Conservation (phyloP, 805 yeast genomes). For the Kuraishia cidri region DNA sequence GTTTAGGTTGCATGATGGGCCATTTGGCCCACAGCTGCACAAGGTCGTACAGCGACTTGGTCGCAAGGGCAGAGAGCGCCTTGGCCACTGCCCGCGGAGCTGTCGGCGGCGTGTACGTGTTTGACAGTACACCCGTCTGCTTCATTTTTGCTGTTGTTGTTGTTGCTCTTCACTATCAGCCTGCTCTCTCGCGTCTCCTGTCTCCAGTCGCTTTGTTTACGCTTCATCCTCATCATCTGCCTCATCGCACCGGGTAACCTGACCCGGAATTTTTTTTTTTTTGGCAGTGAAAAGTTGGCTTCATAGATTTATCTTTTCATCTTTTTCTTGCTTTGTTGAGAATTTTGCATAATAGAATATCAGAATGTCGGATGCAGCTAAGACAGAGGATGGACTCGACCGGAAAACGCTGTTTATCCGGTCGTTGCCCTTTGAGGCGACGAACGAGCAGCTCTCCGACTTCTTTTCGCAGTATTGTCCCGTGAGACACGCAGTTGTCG, state of each 20-base stretch:
- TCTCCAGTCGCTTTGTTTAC: too few relatives aligned
- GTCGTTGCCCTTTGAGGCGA: slow-evolving; percentile 71
- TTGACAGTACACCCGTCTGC: slow-evolving; percentile 21
- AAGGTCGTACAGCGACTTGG: slow-evolving; percentile 19
- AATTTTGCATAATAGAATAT: too few relatives aligned
- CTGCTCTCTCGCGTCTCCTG: too few relatives aligned
- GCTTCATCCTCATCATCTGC: too few relatives aligned
- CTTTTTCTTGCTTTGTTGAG: too few relatives aligned
- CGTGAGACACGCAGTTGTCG: slow-evolving; percentile 90
- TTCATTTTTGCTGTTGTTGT: slow-evolving; percentile 5
- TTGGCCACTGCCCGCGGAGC: slow-evolving; percentile 12
- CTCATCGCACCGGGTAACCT: slow-evolving; percentile 4
- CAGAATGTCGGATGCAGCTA: too few relatives aligned
- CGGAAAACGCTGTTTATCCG: slow-evolving; percentile 76
- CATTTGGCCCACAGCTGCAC: slow-evolving; percentile 22
- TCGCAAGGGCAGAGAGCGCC: slow-evolving; percentile 14
- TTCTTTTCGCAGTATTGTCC: slow-evolving; percentile 91
- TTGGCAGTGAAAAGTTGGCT: neutral
- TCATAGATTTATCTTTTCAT: too few relatives aligned
- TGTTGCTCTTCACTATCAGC: too few relatives aligned
- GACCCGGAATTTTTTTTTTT: neutral
- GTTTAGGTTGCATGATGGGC: slow-evolving; percentile 17
- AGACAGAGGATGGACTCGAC: slow-evolving; percentile 27
- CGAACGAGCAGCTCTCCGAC: slow-evolving; percentile 73
- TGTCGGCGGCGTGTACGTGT: slow-evolving; percentile 21